These are phyloP conservation scores for Talaromyces thailandensis DNA, from an alignment of 495 filamentous ascomycete genomes.

Conservation along the genomic window DNA sequence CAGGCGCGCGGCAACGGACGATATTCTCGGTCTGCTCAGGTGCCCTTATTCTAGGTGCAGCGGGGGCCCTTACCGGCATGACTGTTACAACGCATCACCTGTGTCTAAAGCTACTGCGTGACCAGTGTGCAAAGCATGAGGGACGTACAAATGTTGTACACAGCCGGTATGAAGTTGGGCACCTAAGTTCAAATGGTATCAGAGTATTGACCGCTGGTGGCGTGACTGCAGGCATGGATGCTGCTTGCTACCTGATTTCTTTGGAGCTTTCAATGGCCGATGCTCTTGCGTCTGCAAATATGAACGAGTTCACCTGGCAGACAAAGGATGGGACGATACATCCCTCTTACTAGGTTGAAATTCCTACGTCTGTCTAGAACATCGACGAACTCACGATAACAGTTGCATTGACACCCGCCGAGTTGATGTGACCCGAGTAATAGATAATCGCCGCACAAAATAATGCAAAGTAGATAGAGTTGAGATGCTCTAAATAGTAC, in stretches of 20 bases:
- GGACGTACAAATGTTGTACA: not conserved
- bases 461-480: not conserved
- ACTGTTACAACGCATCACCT: not conserved
- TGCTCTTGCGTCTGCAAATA: not conserved
- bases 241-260: not conserved
- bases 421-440: not conserved
- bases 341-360: not conserved
- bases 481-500: constrained; percentile 7
- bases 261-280: not conserved
- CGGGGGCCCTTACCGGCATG: not conserved
- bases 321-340: not conserved
- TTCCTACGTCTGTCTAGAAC: not conserved
- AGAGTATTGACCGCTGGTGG: not conserved
- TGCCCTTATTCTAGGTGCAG: not conserved
- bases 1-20: not conserved
- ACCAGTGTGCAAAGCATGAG: not conserved
- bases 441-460: not conserved
- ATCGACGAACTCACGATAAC: not conserved
- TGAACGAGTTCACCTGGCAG: not conserved
- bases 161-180: not conserved
- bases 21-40: not conserved
- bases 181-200: not conserved
- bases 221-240: not conserved
- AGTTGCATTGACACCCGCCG: not conserved
- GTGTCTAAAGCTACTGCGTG: not conserved